Percentiles rank a stretch among this genome's conserved stretches.
Conservation (phyloP, 2,329 filamentous ascomycete genomes). For the Curvularia sp. region DNA sequence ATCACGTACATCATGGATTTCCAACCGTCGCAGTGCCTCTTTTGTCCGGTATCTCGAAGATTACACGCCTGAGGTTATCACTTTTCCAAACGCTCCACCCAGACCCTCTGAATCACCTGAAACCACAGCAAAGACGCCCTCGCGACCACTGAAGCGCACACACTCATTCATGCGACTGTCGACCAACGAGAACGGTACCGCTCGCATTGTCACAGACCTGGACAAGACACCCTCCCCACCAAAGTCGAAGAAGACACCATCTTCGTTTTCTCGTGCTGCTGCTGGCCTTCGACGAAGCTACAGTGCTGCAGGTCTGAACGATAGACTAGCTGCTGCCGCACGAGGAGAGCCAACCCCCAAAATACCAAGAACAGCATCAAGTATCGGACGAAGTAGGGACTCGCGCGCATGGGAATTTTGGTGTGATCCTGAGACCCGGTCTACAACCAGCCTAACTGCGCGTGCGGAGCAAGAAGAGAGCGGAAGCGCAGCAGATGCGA, state of each 20-base stretch:
- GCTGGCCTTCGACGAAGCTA: conserved; percentile 72
- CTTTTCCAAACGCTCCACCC: conserved; percentile 35
- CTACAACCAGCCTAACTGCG: conserved; percentile 71
- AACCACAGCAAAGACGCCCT: conserved; percentile 52
- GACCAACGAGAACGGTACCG: conserved; percentile 86
- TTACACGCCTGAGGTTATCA: conserved; percentile 40
- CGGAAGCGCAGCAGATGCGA: conserved; percentile 80
- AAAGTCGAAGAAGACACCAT: conserved; percentile 59
- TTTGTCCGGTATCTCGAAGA: conserved; percentile 48
- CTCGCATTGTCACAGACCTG: conserved; percentile 77
- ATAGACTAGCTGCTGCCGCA: conserved; percentile 41
- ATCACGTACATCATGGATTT: conserved; percentile 51
- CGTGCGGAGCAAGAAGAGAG: conserved; percentile 81
- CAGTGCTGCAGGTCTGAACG: conserved; percentile 64
- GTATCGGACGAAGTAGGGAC: conserved; percentile 79
- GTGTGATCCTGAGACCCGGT: conserved; percentile 79
- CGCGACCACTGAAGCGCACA: conserved; percentile 47
- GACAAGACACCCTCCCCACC: conserved; percentile 73
- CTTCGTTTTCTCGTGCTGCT: conserved; percentile 46
- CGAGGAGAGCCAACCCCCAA: conserved; percentile 42
- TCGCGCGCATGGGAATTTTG: conserved; percentile 91
- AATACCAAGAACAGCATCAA: conserved; percentile 58
- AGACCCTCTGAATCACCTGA: conserved; percentile 53
- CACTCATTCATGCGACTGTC: conserved; percentile 74
- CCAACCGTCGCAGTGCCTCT: conserved; percentile 55